Evolutionary conservation across 805 yeast genomes (phyloP).

Genomic region (Pichia nakasei): DNA sequence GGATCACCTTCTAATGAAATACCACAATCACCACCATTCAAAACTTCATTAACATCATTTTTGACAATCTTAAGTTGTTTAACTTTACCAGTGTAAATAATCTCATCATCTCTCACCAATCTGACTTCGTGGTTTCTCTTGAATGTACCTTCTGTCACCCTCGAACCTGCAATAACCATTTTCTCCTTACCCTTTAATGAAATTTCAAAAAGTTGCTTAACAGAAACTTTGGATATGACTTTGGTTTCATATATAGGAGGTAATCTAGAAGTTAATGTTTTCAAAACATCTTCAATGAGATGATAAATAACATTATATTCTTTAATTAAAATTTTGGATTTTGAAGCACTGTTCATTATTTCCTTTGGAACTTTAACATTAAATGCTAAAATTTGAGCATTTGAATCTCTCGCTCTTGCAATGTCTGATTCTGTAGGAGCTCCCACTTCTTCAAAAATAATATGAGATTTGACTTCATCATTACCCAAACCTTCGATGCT

Average conservation of each 20-base stretch:
- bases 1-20: slow-evolving; percentile 45
- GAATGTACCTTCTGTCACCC: slow-evolving; percentile 61
- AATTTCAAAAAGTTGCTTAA: slow-evolving; percentile 67
- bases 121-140: slow-evolving; percentile 41
- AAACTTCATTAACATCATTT: slow-evolving; percentile 67
- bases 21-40: slow-evolving; percentile 90
- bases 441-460: slow-evolving; percentile 74
- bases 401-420: slow-evolving; percentile 58
- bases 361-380: slow-evolving; percentile 63
- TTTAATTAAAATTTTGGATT: slow-evolving; percentile 45
- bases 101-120: slow-evolving; percentile 40
- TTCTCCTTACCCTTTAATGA: slow-evolving; percentile 46
- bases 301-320: slow-evolving; percentile 79
- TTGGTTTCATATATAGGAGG: slow-evolving; percentile 61
- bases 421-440: slow-evolving; percentile 59
- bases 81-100: slow-evolving; percentile 34
- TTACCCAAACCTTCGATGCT: slow-evolving; percentile 79
- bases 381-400: slow-evolving; percentile 71
- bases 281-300: slow-evolving; percentile 75
- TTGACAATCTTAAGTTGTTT: slow-evolving; percentile 73
- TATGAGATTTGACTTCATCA: slow-evolving; percentile 65
- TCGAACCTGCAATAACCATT: slow-evolving; percentile 78
- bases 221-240: slow-evolving; percentile 54
- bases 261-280: slow-evolving; percentile 47
- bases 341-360: slow-evolving; percentile 48